These are phyloP conservation scores for Lentinus tigrinus DNA, from an alignment of 768 basidiomycete genomes.

Conservation along the genomic window DNA sequence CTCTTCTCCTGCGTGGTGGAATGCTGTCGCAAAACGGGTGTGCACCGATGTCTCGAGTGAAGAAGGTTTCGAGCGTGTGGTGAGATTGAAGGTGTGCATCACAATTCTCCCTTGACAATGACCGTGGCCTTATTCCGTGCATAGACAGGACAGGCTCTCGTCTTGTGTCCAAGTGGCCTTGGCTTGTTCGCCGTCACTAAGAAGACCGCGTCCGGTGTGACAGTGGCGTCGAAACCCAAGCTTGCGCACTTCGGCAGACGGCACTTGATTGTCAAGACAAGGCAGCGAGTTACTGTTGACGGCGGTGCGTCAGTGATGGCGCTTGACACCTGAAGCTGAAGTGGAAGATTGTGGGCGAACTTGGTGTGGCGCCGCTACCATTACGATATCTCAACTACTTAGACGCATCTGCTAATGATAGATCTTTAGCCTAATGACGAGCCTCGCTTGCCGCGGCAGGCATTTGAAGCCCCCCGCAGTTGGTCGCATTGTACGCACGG, in stretches of 20 bases:
- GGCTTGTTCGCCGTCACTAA: slow-evolving; percentile 1
- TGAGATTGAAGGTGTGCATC: slow-evolving; percentile 53
- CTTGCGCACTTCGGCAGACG: slow-evolving; percentile 22
- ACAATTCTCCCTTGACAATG: too few relatives aligned
- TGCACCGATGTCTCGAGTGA: slow-evolving; percentile 55
- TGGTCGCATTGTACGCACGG: too few relatives aligned
- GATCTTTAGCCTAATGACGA: too few relatives aligned
- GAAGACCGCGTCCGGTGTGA: slow-evolving; percentile 2
- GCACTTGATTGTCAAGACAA: slow-evolving; percentile 16
- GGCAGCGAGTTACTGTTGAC: slow-evolving; percentile 16
- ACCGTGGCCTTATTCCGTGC: not conserved
- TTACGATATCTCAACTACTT: too few relatives aligned
- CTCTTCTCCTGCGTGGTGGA: slow-evolving; percentile 76
- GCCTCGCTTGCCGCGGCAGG: too few relatives aligned
- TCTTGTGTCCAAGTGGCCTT: slow-evolving; percentile 61
- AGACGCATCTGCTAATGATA: too few relatives aligned
- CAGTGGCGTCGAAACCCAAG: not conserved
- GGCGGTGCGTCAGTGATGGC: slow-evolving; percentile 21
- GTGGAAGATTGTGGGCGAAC: too few relatives aligned
- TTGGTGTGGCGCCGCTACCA: too few relatives aligned
- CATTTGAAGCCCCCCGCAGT: too few relatives aligned
- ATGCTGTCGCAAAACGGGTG: slow-evolving; percentile 65
- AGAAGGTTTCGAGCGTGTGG: slow-evolving; percentile 66
- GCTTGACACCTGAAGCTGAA: too few relatives aligned
- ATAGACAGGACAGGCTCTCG: slow-evolving; percentile 71